phyloP scores from a whole-genome alignment of 2,329 filamentous ascomycete genomes.

The Ophiostoma perfectum region DNA sequence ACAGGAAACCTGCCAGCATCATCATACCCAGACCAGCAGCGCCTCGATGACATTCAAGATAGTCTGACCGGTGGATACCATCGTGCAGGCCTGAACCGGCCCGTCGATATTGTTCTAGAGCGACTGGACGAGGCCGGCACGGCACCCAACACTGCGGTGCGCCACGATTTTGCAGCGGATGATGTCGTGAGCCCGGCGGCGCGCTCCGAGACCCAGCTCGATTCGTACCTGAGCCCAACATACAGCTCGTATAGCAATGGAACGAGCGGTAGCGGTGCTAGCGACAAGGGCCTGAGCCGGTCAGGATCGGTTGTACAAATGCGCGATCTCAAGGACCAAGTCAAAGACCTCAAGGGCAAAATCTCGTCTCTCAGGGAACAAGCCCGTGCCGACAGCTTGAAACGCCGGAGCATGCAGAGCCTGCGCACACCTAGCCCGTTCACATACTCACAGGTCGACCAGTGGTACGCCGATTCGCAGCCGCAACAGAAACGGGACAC shows the following conservation, averaged over 20 bases:
- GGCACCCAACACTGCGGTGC: slow-evolving; percentile 27
- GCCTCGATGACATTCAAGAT: slow-evolving; percentile 35
- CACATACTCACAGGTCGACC: slow-evolving; percentile 59
- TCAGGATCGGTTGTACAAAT: slow-evolving; percentile 69
- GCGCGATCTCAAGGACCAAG: slow-evolving; percentile 71
- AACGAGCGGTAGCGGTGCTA: neutral
- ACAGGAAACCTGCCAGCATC: neutral
- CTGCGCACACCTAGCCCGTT: slow-evolving; percentile 73
- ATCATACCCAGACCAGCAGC: slow-evolving; percentile 39
- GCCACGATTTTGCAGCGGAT: neutral
- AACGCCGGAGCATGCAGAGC: slow-evolving; percentile 70
- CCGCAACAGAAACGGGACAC: slow-evolving; percentile 24
- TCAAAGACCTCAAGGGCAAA: slow-evolving; percentile 78
- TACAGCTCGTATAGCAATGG: slow-evolving; percentile 34
- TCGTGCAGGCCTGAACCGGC: slow-evolving; percentile 34
- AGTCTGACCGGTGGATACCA: slow-evolving; percentile 32
- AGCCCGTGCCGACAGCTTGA: slow-evolving; percentile 71
- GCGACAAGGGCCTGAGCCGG: slow-evolving; percentile 51
- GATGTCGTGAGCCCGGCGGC: slow-evolving; percentile 16
- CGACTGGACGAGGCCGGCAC: slow-evolving; percentile 50
- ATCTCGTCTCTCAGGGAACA: slow-evolving; percentile 75
- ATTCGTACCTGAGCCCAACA: slow-evolving; percentile 40
- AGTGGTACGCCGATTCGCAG: slow-evolving; percentile 42
- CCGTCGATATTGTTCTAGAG: slow-evolving; percentile 41
- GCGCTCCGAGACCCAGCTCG: slow-evolving; percentile 32